A percentile compares a stretch with the other conserved stretches of the same genome.
Evolutionary conservation across 306 rosid genomes (phyloP).

Genomic region (Malus sylvestris): DNA sequence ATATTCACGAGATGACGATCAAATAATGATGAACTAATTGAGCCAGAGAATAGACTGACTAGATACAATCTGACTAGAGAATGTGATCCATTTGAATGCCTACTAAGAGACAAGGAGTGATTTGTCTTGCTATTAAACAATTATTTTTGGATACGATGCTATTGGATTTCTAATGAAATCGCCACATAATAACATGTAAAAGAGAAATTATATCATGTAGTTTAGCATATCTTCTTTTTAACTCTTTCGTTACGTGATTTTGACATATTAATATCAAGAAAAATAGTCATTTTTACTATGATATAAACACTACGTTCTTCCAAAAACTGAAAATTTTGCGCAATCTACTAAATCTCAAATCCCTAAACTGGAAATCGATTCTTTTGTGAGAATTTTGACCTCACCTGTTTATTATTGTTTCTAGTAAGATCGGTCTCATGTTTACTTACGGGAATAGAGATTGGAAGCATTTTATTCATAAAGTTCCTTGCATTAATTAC

Average conservation of each 20-base stretch:
- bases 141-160: background rate
- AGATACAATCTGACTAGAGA: background rate
- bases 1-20: no score
- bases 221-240: no score
- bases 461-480: background rate
- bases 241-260: background rate
- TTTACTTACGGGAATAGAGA: background rate
- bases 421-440: no score
- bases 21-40: background rate
- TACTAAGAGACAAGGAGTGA: background rate
- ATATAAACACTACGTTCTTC: background rate
- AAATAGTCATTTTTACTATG: no score
- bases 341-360: background rate
- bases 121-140: background rate
- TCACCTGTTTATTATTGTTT: background rate
- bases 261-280: background rate
- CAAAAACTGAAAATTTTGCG: no score
- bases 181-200: background rate
- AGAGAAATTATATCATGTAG: no score
- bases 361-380: background rate
- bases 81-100: background rate
- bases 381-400: background rate
- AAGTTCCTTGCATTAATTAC: background rate
- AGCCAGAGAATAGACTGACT: background rate
- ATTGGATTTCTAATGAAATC: background rate